Evolutionary conservation across 495 filamentous ascomycete species (phyloP).

Genomic region (Hyaloscypha hepaticicola): DNA sequence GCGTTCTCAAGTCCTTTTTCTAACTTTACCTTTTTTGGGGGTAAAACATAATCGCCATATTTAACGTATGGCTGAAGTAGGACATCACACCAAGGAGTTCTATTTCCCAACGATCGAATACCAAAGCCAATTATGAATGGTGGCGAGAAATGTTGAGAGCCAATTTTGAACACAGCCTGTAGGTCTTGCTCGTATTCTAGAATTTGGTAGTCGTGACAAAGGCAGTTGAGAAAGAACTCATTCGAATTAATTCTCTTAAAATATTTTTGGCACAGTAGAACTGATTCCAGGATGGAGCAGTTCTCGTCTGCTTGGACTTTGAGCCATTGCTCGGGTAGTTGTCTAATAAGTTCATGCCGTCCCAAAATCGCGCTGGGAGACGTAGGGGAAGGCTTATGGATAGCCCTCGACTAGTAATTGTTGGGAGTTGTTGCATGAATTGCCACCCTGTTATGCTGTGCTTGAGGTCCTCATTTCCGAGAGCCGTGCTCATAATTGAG

Average conservation of each 20-base stretch:
- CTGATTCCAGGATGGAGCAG: too few species aligned
- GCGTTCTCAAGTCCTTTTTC: neutral
- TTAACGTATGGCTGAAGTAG: neutral
- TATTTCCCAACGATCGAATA: neutral
- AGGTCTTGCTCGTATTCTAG: too few species aligned
- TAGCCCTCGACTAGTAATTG: neutral
- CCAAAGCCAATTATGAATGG: neutral
- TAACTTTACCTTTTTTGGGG: too few species aligned
- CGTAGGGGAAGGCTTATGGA: neutral
- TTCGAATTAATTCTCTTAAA: too few species aligned
- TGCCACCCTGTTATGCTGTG: too few species aligned
- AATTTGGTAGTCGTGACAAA: too few species aligned
- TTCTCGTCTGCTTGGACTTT: neutral
- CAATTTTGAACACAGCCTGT: neutral
- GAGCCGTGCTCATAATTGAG: neutral
- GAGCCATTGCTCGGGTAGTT: neutral
- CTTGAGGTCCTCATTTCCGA: too few species aligned
- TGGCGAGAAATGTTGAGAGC: neutral
- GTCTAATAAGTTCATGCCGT: neutral
- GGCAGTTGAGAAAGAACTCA: too few species aligned
- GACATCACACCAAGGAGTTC: neutral
- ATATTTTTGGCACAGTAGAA: too few species aligned
- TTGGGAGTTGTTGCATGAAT: neutral
- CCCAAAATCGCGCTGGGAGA: neutral
- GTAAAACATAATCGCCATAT: too few species aligned